A percentile compares a stretch with the other conserved stretches of the same genome.
These are phyloP conservation scores for Rhododendron ferrugineum DNA, from an alignment of 148 eudicot species.

Conservation along the genomic window DNA sequence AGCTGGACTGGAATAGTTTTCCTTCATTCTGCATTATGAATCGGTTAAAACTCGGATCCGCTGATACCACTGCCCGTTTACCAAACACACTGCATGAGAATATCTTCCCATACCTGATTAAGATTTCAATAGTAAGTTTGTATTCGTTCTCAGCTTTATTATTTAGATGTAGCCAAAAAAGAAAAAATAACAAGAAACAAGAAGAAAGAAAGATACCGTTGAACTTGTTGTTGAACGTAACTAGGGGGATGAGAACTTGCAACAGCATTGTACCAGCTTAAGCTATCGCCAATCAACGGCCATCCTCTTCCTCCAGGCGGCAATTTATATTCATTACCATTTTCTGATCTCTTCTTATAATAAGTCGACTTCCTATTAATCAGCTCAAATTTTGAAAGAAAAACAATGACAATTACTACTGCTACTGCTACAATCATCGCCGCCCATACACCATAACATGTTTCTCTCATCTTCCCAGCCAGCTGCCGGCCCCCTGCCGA, in stretches of 20 bases:
- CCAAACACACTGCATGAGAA: conserved; percentile 50
- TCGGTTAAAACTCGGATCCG: conserved; percentile 41
- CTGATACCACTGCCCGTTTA: conserved; percentile 49
- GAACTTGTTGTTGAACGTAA: conserved; percentile 42
- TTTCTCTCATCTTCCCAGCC: not conserved
- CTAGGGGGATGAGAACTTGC: conserved; percentile 55
- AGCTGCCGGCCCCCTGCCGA: not conserved
- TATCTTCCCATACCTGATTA: conserved; percentile 46
- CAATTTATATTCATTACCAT: not conserved
- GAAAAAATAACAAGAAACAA: too few species aligned
- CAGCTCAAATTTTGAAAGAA: conserved; percentile 1
- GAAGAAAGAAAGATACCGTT: conserved; percentile 17
- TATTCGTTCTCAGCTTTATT: not conserved
- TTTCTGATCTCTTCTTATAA: not conserved
- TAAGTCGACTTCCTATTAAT: not conserved
- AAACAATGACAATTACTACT: not conserved
- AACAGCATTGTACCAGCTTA: conserved; percentile 47
- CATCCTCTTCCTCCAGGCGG: conserved; percentile 50
- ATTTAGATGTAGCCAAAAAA: not conserved
- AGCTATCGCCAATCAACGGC: conserved; percentile 52
- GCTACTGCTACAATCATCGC: not conserved
- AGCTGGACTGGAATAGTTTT: conserved; percentile 45
- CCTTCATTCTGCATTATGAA: conserved; percentile 60
- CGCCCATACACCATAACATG: conserved; percentile 1
- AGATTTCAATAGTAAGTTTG: not conserved